These are phyloP conservation scores for Trichoderma gamsii DNA, from an alignment of 495 filamentous ascomycete species.

Conservation along the genomic window DNA sequence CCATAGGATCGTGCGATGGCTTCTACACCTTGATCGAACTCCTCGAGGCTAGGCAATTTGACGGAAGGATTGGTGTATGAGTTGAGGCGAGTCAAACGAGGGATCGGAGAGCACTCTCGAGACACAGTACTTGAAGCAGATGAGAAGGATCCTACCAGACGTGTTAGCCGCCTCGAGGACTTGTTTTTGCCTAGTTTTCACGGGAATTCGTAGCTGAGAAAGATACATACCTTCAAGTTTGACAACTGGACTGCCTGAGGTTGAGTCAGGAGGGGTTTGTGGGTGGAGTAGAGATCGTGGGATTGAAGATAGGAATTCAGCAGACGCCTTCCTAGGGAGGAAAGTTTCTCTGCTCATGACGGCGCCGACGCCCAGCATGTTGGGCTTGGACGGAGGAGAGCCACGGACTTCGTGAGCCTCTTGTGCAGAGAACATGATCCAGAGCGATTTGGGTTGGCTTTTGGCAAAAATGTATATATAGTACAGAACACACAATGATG, in stretches of 20 bases:
- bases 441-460: not conserved
- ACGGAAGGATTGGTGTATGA: conserved; percentile 1
- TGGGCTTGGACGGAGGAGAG: not conserved
- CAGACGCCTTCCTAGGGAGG: conserved; percentile 6
- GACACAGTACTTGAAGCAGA: conserved; percentile 5
- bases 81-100: not conserved
- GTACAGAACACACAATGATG: not conserved
- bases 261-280: conserved; percentile 15
- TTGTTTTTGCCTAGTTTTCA: not conserved
- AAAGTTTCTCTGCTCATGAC: not conserved
- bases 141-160: not conserved
- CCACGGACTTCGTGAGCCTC: not conserved
- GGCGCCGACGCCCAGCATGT: not conserved
- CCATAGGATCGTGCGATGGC: conserved; percentile 9
- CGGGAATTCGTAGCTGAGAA: not conserved
- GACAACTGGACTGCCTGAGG: conserved; percentile 8
- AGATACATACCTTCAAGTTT: not conserved
- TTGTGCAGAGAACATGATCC: conserved; percentile 4
- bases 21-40: conserved; percentile 15
- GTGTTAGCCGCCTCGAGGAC: not conserved
- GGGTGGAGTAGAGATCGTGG: conserved; percentile 6
- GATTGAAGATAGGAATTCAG: conserved; percentile 4
- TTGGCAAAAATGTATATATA: not conserved
- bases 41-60: conserved; percentile 7
- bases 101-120: not conserved